phyloP scores from a whole-genome alignment of 2,329 filamentous ascomycete species.

The Botrytis porri region DNA sequence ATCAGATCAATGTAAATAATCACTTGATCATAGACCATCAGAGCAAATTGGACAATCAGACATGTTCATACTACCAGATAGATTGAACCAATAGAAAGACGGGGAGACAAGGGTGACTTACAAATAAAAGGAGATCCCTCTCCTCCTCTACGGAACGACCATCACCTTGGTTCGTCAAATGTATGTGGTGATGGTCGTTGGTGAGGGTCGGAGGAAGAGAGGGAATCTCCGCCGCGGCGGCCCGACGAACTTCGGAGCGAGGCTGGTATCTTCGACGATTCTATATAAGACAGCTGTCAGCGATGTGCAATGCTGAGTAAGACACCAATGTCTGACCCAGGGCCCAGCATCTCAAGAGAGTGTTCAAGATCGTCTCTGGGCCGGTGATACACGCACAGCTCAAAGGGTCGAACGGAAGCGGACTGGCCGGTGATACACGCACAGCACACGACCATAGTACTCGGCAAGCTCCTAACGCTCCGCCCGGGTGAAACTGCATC shows the following conservation, averaged over 20 bases:
- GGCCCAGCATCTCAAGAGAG: background rate
- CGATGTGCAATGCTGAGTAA: background rate
- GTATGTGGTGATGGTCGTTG: background rate
- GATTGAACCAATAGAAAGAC: background rate
- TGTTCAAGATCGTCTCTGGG: background rate
- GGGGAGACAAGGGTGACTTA: background rate
- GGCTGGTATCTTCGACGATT: background rate
- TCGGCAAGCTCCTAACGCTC: conserved; percentile 6
- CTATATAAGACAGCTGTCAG: conserved; percentile 9
- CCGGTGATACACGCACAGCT: background rate
- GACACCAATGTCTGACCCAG: background rate
- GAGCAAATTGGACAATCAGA: background rate
- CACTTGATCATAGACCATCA: background rate
- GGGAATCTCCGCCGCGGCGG: background rate
- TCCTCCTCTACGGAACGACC: background rate
- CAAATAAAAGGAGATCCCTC: background rate
- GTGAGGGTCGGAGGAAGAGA: background rate
- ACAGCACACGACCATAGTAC: background rate
- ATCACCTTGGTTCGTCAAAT: background rate
- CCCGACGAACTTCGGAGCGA: background rate
- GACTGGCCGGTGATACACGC: background rate
- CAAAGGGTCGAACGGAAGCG: background rate
- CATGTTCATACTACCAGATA: background rate
- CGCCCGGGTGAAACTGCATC: background rate
- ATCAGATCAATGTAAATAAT: background rate